Evolutionary conservation across 176 grass and related monocot genomes (phyloP).

Genomic region (Guadua angustifolia): DNA sequence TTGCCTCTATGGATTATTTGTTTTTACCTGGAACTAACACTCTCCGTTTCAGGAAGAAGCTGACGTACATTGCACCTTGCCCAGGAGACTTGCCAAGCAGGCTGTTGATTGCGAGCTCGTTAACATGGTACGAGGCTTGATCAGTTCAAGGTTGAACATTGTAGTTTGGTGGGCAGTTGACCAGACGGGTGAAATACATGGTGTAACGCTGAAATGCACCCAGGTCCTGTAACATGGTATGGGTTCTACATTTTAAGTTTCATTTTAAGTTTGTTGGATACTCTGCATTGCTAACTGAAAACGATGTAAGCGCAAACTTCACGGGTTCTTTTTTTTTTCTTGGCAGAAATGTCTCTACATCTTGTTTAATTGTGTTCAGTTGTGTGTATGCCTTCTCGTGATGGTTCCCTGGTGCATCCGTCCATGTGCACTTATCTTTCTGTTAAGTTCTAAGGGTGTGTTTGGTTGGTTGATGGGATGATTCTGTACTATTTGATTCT

Average conservation of each 20-base stretch:
- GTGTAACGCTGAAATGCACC: constrained; percentile 5
- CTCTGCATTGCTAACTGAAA: background rate
- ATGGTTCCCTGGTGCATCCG: background rate
- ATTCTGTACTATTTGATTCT: no score
- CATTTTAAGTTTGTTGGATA: background rate
- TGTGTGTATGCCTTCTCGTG: background rate
- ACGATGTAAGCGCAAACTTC: background rate
- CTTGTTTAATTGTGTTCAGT: background rate
- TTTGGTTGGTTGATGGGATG: no score
- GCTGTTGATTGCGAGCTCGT: constrained; percentile 73
- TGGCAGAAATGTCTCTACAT: background rate
- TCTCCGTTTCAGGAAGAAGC: constrained; percentile 75
- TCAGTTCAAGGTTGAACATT: background rate
- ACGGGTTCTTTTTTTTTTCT: background rate
- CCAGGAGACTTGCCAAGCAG: constrained; percentile 84
- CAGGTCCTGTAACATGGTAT: background rate
- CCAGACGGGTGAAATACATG: background rate
- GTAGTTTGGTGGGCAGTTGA: constrained; percentile 27
- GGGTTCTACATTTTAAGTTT: no score
- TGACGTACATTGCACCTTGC: constrained; percentile 81
- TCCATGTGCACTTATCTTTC: background rate
- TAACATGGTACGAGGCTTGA: constrained; percentile 91
- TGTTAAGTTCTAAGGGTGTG: background rate
- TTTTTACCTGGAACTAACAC: constrained; percentile 13
- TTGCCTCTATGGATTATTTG: background rate